These are phyloP conservation scores for Prinsepia uniflora DNA, from an alignment of 306 rosid species.

Conservation along the genomic window DNA sequence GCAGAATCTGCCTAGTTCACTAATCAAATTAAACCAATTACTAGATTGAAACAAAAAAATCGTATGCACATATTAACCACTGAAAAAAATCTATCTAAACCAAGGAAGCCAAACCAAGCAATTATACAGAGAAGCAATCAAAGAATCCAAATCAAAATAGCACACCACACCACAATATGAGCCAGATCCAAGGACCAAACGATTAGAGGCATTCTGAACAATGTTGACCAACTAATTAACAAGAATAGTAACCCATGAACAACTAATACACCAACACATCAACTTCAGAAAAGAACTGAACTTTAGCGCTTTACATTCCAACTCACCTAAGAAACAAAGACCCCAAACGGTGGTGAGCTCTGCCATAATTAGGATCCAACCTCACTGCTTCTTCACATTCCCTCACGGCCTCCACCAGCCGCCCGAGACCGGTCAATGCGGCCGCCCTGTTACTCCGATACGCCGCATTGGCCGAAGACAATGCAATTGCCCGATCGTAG, in stretches of 20 bases:
- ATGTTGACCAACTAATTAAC: conserved; percentile 3
- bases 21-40: background rate
- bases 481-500: conserved; percentile 72
- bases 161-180: background rate
- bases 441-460: conserved; percentile 90
- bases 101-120: background rate
- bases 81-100: background rate
- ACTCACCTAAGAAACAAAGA: conserved; percentile 74
- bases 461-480: conserved; percentile 66
- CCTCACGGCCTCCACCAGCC: conserved; percentile 67
- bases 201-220: conserved; percentile 13
- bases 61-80: background rate
- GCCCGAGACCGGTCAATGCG: conserved; percentile 67
- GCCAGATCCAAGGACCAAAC: conserved; percentile 26
- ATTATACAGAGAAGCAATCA: background rate
- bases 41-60: background rate
- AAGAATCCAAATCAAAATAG: background rate
- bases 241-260: conserved; percentile 3
- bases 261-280: background rate
- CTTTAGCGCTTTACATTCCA: conserved; percentile 3
- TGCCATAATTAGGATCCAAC: conserved; percentile 74
- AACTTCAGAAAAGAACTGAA: background rate
- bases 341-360: conserved; percentile 89
- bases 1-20: background rate
- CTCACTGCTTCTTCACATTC: conserved; percentile 86